Evolutionary conservation across 306 rosid genomes (phyloP).

Genomic region (Fagus crenata): DNA sequence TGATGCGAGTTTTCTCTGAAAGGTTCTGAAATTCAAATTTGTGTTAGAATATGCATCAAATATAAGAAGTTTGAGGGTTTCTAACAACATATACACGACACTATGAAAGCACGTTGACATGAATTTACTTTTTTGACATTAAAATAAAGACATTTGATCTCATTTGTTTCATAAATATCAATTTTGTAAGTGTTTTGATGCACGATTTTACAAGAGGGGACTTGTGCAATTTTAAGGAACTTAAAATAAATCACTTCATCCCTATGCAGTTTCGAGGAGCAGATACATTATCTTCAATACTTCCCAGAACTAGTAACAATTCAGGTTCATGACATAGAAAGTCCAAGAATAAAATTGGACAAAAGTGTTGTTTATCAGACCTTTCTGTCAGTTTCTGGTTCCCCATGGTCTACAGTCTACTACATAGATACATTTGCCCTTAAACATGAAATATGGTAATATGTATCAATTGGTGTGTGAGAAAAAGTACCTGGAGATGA

Average conservation of each 20-base stretch:
- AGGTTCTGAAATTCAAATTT: conserved; percentile 58
- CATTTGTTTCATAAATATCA: background rate
- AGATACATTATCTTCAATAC: background rate
- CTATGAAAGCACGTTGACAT: background rate
- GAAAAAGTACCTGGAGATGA: conserved; percentile 70
- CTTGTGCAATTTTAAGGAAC: background rate
- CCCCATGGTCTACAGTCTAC: background rate
- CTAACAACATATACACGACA: background rate
- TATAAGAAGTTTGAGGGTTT: background rate
- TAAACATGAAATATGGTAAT: background rate
- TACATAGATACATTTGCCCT: background rate
- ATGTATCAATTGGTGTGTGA: background rate
- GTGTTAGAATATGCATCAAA: conserved; percentile 34
- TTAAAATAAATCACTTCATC: background rate
- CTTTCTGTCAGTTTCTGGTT: background rate
- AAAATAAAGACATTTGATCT: background rate
- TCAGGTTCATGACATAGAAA: background rate
- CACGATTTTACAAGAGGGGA: background rate
- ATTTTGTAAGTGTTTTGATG: background rate
- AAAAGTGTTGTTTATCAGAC: background rate
- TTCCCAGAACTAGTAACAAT: background rate
- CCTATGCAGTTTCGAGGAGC: background rate
- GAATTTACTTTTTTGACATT: background rate
- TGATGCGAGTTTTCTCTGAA: conserved; percentile 63
- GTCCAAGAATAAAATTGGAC: background rate